These are phyloP conservation scores for Xylaria sp. DNA, from an alignment of 2,329 filamentous ascomycete species.

Conservation along the genomic window DNA sequence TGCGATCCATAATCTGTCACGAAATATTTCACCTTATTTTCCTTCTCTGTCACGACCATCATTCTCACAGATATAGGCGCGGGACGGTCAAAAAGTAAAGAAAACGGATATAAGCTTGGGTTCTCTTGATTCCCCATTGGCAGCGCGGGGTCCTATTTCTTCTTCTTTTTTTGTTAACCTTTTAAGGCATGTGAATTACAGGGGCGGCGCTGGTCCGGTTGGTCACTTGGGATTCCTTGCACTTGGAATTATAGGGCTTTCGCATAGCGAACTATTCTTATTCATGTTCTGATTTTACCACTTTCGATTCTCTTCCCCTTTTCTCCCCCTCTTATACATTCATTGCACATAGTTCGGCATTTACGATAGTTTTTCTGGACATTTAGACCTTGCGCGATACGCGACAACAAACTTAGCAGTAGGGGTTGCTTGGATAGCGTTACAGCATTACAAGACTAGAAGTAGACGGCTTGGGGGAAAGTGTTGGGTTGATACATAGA, in stretches of 20 bases:
- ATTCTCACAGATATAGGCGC: slow-evolving; percentile 32
- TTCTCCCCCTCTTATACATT: not conserved
- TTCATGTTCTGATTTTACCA: slow-evolving; percentile 10
- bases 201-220: slow-evolving; percentile 28
- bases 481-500: slow-evolving; percentile 41
- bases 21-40: slow-evolving; percentile 37
- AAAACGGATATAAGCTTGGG: slow-evolving; percentile 26
- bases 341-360: slow-evolving; percentile 32
- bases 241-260: slow-evolving; percentile 17
- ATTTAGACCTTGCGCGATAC: slow-evolving; percentile 41
- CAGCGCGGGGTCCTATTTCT: slow-evolving; percentile 14
- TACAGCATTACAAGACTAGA: slow-evolving; percentile 38
- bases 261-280: slow-evolving; percentile 26
- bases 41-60: slow-evolving; percentile 36
- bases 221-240: slow-evolving; percentile 18
- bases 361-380: slow-evolving; percentile 26
- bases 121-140: slow-evolving; percentile 7
- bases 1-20: slow-evolving; percentile 34
- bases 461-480: slow-evolving; percentile 31
- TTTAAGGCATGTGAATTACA: slow-evolving; percentile 1
- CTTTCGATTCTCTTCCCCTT: not conserved
- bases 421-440: slow-evolving; percentile 37
- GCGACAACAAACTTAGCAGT: slow-evolving; percentile 32
- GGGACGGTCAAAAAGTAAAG: slow-evolving; percentile 30
- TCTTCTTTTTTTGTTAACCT: not conserved